Evolutionary conservation across 768 basidiomycete species (phyloP).

Genomic region (Lanmaoa pseudosensibilis): DNA sequence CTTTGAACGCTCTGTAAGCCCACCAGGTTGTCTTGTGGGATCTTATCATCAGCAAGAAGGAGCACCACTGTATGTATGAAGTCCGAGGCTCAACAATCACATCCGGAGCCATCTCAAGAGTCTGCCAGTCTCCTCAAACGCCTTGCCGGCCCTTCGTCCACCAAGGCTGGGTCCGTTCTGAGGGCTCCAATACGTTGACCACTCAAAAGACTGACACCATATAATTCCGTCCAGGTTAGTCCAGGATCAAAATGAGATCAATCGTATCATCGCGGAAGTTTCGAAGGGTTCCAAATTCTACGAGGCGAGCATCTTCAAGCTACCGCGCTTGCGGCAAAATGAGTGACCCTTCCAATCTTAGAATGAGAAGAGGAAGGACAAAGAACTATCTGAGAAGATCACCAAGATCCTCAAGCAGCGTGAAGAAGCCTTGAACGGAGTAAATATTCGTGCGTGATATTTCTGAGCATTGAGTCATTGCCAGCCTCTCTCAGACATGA

Average conservation of each 20-base stretch:
- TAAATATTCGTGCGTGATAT: slow-evolving; percentile 52
- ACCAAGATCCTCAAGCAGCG: slow-evolving; percentile 62
- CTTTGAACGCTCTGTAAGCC: background rate
- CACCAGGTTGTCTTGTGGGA: background rate
- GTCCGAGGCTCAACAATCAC: slow-evolving; percentile 18
- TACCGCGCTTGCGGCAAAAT: background rate
- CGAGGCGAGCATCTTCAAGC: slow-evolving; percentile 48
- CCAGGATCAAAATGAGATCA: slow-evolving; percentile 81
- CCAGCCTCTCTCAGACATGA: background rate
- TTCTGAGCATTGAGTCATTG: background rate
- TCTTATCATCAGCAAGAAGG: background rate
- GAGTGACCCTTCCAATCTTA: slow-evolving; percentile 29
- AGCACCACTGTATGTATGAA: slow-evolving; percentile 16
- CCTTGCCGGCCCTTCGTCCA: slow-evolving; percentile 85
- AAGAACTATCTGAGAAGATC: slow-evolving; percentile 78
- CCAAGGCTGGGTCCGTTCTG: slow-evolving; percentile 76
- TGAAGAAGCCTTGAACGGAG: slow-evolving; percentile 55
- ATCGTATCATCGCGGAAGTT: slow-evolving; percentile 84
- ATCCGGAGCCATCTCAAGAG: slow-evolving; percentile 52
- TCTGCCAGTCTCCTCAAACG: slow-evolving; percentile 71
- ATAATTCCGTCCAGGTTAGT: slow-evolving; percentile 48
- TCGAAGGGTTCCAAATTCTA: slow-evolving; percentile 95
- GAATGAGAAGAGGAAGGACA: slow-evolving; percentile 91
- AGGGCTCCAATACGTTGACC: background rate
- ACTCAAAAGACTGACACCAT: slow-evolving; percentile 11